Base-by-base conservation (phyloP, 2,329 filamentous ascomycete genomes). In the Fusarium miscanthi region DNA sequence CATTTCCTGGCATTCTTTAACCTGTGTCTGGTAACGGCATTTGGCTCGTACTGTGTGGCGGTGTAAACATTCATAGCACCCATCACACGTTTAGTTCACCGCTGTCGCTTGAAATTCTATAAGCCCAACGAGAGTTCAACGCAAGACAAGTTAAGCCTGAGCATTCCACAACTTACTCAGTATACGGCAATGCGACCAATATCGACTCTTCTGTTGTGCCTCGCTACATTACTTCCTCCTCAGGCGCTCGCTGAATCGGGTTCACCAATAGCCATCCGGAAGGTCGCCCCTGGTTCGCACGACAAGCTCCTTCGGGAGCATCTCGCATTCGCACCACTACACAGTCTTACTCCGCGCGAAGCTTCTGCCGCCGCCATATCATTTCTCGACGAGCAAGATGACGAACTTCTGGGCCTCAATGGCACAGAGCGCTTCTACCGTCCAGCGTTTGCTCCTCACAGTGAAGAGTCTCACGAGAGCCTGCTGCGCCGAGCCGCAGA, bases 221-320 rank as follows among this genome's bases (percentile, higher is more conserved):
- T 87, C 45, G 81, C 88, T 46, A 78, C 86, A 21, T 81, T 89
- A 30, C 74, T 87, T 48, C 78, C 83, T 8, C 76, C 83, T 5
- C 78, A 78, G n/a, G 73, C 79, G 69, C 63, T 80, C 5, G 82
- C 82, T 37, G 80, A 80, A 33, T 78, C 78, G 56, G 65, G 66
- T 23, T 74, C 81, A 10, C 92, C 92, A 1, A 87, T 88, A 3
- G 92, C 89, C 2, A 85, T 95, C 60, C 89, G 88, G 78, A 94
- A 94, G 78, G 93, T 95, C 88, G 86, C 89, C 51, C 85, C 85
- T 9, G 90, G 94, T 77, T 87, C 89, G 54, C 88, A 88, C 66
- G 91, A 93, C 78, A 96, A 94, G 85, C 91, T 95, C 78, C 89
- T 91, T 73, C 84, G 91, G 62, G 87, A 93, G 48, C 92, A 94